phyloP scores from a whole-genome alignment of 441 rosid species.

The Populus hybrid region DNA sequence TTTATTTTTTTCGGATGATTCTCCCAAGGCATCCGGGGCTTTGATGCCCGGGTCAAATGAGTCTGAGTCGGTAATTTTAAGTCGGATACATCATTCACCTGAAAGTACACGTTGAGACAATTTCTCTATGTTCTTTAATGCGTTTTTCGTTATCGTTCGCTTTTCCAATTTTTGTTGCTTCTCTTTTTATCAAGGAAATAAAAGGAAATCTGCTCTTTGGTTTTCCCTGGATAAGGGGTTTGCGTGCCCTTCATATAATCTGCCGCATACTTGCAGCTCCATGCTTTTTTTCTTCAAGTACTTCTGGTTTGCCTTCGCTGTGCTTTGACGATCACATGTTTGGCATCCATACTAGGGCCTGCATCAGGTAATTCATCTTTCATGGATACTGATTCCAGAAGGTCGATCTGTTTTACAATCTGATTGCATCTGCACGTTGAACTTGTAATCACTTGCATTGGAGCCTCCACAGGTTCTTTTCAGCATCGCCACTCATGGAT shows the following conservation, averaged over 20 bases:
- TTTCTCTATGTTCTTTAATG: conserved; percentile 40
- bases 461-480: too few relatives aligned
- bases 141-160: neutral
- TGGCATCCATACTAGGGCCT: neutral
- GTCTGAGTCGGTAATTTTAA: conserved; percentile 67
- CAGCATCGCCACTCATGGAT: neutral
- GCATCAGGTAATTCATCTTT: neutral
- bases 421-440: neutral
- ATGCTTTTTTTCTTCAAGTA: neutral
- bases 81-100: conserved; percentile 97
- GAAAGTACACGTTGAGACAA: conserved; percentile 98
- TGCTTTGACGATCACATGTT: neutral
- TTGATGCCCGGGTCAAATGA: conserved; percentile 58
- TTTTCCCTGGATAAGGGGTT: conserved; percentile 13
- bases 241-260: neutral
- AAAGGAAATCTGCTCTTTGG: conserved; percentile 26
- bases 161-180: conserved; percentile 9
- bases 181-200: conserved; percentile 22
- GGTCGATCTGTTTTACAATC: too few relatives aligned
- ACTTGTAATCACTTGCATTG: neutral
- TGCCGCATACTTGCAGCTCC: neutral
- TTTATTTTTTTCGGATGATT: conserved; percentile 44
- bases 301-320: neutral
- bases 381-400: neutral
- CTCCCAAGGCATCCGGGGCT: conserved; percentile 43